Percentiles rank a stretch among this genome's conserved stretches.
Evolutionary conservation across 805 yeast genomes (phyloP).

Genomic region (Yamadazyma scolyti): DNA sequence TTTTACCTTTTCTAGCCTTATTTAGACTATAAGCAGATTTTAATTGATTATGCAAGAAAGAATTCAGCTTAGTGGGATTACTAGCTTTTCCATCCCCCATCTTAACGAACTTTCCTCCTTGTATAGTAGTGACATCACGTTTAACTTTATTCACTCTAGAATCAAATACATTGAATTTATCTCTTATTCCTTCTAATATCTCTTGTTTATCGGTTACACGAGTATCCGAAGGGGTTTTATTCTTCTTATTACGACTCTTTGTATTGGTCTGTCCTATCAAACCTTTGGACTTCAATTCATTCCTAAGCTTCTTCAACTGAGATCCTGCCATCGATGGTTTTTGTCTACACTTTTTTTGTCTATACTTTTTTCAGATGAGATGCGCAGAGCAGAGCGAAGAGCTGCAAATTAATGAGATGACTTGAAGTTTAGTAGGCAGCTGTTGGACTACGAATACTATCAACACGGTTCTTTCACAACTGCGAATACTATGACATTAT

Average conservation of each 20-base stretch:
- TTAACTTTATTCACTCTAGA: constrained; percentile 66
- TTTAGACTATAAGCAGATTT: constrained; percentile 63
- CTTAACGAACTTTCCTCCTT: constrained; percentile 41
- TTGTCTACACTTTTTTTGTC: too few relatives aligned
- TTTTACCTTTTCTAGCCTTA: constrained; percentile 60
- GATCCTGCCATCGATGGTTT: constrained; percentile 88
- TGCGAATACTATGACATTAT: too few relatives aligned
- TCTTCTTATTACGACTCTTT: constrained; percentile 52
- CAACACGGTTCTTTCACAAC: too few relatives aligned
- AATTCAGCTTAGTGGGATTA: constrained; percentile 27
- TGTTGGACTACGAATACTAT: too few relatives aligned
- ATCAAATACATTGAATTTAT: constrained; percentile 89
- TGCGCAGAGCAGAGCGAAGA: too few relatives aligned
- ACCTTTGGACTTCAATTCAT: constrained; percentile 71
- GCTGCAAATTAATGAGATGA: background rate
- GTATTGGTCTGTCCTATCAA: constrained; percentile 81
- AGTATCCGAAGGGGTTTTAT: constrained; percentile 53
- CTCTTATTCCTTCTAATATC: constrained; percentile 58
- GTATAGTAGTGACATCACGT: constrained; percentile 42
- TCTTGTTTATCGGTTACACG: constrained; percentile 66
- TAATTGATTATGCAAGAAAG: constrained; percentile 38
- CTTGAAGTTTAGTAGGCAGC: too few relatives aligned
- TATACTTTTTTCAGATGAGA: too few relatives aligned
- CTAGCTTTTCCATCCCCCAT: constrained; percentile 38
- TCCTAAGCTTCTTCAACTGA: constrained; percentile 79